Conservation (phyloP, 805 yeast species). For the Maudiozyma turicensis region DNA sequence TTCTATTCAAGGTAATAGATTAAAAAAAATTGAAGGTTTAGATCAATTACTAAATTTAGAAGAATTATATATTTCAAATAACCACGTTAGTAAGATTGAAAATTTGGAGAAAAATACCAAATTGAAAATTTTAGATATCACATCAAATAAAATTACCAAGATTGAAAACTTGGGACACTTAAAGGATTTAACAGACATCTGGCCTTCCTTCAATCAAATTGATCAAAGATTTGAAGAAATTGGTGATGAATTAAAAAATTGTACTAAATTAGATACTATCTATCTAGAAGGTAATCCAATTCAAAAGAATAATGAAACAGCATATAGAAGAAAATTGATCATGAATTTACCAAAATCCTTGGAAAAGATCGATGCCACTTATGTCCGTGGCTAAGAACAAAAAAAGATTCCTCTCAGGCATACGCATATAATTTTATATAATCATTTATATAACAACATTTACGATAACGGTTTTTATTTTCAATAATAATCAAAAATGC, state of each 20-base stretch:
- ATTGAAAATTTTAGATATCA: slow-evolving; percentile 67
- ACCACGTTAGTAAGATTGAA: slow-evolving; percentile 65
- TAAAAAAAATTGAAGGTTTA: slow-evolving; percentile 72
- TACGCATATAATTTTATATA: not conserved
- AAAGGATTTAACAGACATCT: slow-evolving; percentile 70
- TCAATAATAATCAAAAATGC: not conserved
- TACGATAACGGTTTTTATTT: not conserved
- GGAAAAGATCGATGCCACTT: slow-evolving; percentile 86
- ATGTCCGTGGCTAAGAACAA: slow-evolving; percentile 30
- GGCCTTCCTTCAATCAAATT: slow-evolving; percentile 80
- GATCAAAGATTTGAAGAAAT: slow-evolving; percentile 57
- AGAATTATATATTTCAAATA: slow-evolving; percentile 83
- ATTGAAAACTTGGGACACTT: slow-evolving; percentile 61
- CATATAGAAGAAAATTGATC: slow-evolving; percentile 75
- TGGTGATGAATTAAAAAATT: slow-evolving; percentile 49
- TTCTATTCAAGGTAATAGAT: slow-evolving; percentile 80
- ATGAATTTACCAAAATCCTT: slow-evolving; percentile 56
- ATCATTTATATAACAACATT: not conserved
- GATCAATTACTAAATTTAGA: slow-evolving; percentile 63
- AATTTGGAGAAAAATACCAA: slow-evolving; percentile 63
- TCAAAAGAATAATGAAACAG: slow-evolving; percentile 60
- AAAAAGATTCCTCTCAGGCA: not conserved
- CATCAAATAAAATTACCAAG: slow-evolving; percentile 57
- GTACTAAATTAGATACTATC: slow-evolving; percentile 70
- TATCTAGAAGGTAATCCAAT: slow-evolving; percentile 92